These are phyloP conservation scores for Anthracocystis setariae DNA, from an alignment of 1,284 basidiomycete genomes.

Conservation along the genomic window DNA sequence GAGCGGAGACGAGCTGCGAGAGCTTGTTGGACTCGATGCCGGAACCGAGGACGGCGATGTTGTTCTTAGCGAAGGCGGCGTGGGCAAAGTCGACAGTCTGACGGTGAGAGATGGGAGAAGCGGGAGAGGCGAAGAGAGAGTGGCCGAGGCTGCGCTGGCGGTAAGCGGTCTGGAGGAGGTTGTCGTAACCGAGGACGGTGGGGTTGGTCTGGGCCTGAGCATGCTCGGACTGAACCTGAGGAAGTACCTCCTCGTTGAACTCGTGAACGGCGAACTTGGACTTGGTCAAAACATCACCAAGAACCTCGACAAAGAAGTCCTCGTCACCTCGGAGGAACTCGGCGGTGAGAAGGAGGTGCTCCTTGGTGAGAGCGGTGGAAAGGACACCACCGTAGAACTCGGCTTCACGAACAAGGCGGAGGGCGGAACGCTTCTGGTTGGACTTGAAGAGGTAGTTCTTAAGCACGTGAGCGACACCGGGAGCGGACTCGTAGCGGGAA, in stretches of 20 bases:
- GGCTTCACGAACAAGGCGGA: slow-evolving; percentile 89
- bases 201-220: slow-evolving; percentile 57
- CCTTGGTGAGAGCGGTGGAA: slow-evolving; percentile 83
- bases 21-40: slow-evolving; percentile 58
- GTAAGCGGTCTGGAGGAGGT: slow-evolving; percentile 63
- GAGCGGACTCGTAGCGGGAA: slow-evolving; percentile 56
- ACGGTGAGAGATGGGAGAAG: slow-evolving; percentile 56
- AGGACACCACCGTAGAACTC: slow-evolving; percentile 94
- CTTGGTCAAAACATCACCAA: slow-evolving; percentile 61
- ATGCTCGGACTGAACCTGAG: slow-evolving; percentile 58
- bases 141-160: slow-evolving; percentile 62
- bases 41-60: slow-evolving; percentile 64
- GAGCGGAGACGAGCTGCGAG: slow-evolving; percentile 50
- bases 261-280: slow-evolving; percentile 62
- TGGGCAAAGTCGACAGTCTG: slow-evolving; percentile 52
- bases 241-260: slow-evolving; percentile 65
- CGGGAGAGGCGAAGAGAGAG: slow-evolving; percentile 64
- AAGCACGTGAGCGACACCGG: slow-evolving; percentile 60
- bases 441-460: slow-evolving; percentile 66
- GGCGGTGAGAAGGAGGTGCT: slow-evolving; percentile 90
- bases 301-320: slow-evolving; percentile 64
- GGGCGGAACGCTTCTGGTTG: slow-evolving; percentile 76
- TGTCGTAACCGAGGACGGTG: slow-evolving; percentile 57
- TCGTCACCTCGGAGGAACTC: slow-evolving; percentile 96
- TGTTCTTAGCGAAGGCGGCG: slow-evolving; percentile 61